These are phyloP conservation scores for Yamadazyma olivae DNA, from an alignment of 805 yeast species.

Conservation along the genomic window DNA sequence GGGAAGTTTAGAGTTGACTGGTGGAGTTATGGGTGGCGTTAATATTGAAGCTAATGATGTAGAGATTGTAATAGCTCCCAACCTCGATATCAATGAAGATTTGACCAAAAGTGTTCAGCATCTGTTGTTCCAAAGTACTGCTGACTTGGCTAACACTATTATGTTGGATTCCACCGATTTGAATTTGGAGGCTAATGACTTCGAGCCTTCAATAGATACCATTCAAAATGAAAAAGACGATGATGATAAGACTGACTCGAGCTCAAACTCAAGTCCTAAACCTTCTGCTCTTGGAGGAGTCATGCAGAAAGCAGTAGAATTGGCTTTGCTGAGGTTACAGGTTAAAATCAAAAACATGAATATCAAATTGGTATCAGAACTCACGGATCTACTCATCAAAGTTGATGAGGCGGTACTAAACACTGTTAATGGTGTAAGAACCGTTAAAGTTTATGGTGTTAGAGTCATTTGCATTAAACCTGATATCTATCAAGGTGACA, in stretches of 20 bases:
- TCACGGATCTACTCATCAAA: constrained; percentile 30
- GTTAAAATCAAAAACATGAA: constrained; percentile 46
- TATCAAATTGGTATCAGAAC: constrained; percentile 49
- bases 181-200: background rate
- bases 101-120: constrained; percentile 35
- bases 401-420: constrained; percentile 28
- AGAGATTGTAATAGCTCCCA: constrained; percentile 40
- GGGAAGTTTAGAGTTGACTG: constrained; percentile 47
- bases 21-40: constrained; percentile 72
- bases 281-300: constrained; percentile 49
- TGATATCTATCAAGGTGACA: constrained; percentile 27
- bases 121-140: constrained; percentile 68
- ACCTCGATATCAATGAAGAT: constrained; percentile 21
- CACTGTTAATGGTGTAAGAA: constrained; percentile 48
- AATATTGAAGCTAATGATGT: constrained; percentile 56
- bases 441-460: constrained; percentile 38
- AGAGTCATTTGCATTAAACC: constrained; percentile 41
- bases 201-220: background rate
- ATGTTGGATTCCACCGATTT: constrained; percentile 23
- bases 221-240: background rate
- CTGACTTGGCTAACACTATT: constrained; percentile 65
- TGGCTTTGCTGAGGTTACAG: constrained; percentile 60
- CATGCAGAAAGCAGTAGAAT: constrained; percentile 63
- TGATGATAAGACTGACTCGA: background rate
- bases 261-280: constrained; percentile 2